A percentile compares a stretch with the other conserved stretches of the same genome.
These are phyloP conservation scores for Marasmius oreades DNA, from an alignment of 1,284 basidiomycete genomes.

Conservation along the genomic window DNA sequence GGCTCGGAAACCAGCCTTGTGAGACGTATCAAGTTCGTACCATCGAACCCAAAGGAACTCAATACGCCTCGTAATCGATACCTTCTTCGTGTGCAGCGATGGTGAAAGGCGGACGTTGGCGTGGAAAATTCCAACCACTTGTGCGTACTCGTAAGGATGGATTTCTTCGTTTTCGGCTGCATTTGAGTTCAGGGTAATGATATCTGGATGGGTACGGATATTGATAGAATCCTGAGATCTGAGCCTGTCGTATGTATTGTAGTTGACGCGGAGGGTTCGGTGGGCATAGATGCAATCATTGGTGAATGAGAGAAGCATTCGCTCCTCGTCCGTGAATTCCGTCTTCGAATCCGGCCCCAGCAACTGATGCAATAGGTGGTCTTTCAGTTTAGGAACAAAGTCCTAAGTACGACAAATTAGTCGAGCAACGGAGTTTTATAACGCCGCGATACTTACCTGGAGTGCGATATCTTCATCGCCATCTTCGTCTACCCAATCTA, in stretches of 20 bases:
- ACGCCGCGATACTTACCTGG: background rate
- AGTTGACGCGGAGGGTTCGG: constrained; percentile 16
- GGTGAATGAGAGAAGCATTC: constrained; percentile 5
- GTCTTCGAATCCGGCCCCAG: background rate
- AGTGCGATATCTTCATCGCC: background rate
- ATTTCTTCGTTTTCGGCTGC: no score
- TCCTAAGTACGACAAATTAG: background rate
- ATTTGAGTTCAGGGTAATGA: background rate
- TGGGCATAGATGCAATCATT: constrained; percentile 17
- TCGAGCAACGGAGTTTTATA: background rate
- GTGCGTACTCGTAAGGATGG: no score
- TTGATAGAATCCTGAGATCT: constrained; percentile 2
- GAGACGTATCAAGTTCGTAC: background rate
- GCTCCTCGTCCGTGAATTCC: constrained; percentile 4
- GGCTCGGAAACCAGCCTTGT: constrained; percentile 11
- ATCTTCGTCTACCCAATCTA: no score
- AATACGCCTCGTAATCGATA: background rate
- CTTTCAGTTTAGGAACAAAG: constrained; percentile 2
- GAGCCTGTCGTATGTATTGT: constrained; percentile 21
- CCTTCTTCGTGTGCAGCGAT: background rate
- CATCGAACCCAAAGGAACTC: constrained; percentile 6
- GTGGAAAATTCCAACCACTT: no score
- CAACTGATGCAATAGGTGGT: constrained; percentile 1
- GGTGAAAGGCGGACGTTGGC: no score
- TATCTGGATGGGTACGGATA: constrained; percentile 1